Percentiles rank a stretch among this genome's conserved stretches.
These are phyloP conservation scores for Alternaria gansuensis DNA, from an alignment of 2,329 filamentous ascomycete genomes.

Conservation along the genomic window DNA sequence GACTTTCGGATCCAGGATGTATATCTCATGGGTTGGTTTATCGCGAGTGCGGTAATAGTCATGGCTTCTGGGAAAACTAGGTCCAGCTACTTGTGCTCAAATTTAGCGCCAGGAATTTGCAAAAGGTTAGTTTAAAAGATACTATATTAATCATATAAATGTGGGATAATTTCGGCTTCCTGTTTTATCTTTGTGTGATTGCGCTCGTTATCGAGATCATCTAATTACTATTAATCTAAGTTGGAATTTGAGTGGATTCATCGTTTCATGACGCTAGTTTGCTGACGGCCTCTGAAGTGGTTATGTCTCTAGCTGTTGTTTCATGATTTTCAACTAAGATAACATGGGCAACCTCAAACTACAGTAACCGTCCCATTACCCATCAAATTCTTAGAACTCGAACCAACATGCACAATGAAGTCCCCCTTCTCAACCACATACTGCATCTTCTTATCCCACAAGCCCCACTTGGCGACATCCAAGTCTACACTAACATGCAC, in stretches of 20 bases:
- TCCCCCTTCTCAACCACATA: constrained; percentile 78
- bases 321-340: background rate
- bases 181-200: background rate
- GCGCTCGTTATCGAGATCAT: too few relatives aligned
- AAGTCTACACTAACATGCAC: constrained; percentile 63
- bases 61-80: background rate
- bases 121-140: background rate
- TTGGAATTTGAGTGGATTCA: too few relatives aligned
- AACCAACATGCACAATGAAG: constrained; percentile 69
- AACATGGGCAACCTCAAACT: constrained; percentile 9
- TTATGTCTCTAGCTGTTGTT: background rate
- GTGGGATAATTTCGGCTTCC: background rate
- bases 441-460: constrained; percentile 69
- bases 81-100: background rate
- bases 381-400: constrained; percentile 65
- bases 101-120: background rate
- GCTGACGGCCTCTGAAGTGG: too few relatives aligned
- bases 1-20: background rate
- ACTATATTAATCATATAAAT: background rate
- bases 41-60: background rate
- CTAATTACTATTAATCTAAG: too few relatives aligned
- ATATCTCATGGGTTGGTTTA: background rate
- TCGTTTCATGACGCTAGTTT: too few relatives aligned
- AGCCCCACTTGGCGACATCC: constrained; percentile 60
- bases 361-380: constrained; percentile 67